Percentiles rank a stretch among this genome's conserved stretches.
Evolutionary conservation across 2,329 filamentous ascomycete species (phyloP).

Genomic region (Macrophomina pseudophaseolina): DNA sequence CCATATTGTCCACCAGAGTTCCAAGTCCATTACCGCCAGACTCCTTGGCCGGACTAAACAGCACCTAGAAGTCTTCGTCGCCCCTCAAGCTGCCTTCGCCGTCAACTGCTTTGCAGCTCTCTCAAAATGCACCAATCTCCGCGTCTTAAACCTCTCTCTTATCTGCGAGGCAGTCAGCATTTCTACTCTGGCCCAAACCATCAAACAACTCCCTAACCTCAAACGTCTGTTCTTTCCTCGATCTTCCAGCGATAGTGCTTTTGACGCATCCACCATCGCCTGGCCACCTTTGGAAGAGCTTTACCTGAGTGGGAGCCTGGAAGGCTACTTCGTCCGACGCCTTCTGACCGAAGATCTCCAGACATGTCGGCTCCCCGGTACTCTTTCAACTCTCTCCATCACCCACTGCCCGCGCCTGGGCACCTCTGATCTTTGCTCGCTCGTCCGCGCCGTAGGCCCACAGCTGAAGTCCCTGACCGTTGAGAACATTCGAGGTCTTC

Average conservation of each 20-base stretch:
- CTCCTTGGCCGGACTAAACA: constrained; percentile 60
- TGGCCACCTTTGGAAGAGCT: constrained; percentile 55
- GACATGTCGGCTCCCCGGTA: constrained; percentile 37
- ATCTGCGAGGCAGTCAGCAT: constrained; percentile 58
- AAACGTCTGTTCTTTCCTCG: constrained; percentile 53
- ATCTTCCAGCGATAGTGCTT: constrained; percentile 39
- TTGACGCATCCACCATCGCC: constrained; percentile 34
- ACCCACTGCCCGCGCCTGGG: constrained; percentile 50
- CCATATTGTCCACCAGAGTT: constrained; percentile 63
- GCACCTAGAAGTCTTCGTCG: constrained; percentile 59
- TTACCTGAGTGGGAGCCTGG: constrained; percentile 51
- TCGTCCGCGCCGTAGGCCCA: constrained; percentile 42
- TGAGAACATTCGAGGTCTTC: constrained; percentile 47
- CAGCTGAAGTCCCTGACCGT: constrained; percentile 47
- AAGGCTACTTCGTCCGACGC: constrained; percentile 48
- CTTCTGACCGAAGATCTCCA: constrained; percentile 38
- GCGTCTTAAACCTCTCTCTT: constrained; percentile 58
- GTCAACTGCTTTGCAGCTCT: constrained; percentile 62
- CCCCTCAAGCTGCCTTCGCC: constrained; percentile 63
- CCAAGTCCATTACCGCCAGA: constrained; percentile 62
- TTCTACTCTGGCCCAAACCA: constrained; percentile 55
- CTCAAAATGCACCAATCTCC: constrained; percentile 59
- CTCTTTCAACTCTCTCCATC: constrained; percentile 40
- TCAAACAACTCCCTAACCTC: constrained; percentile 54
- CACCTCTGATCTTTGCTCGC: constrained; percentile 38